phyloP scores from a whole-genome alignment of 805 yeast species.

The Jamesozyma piceae region DNA sequence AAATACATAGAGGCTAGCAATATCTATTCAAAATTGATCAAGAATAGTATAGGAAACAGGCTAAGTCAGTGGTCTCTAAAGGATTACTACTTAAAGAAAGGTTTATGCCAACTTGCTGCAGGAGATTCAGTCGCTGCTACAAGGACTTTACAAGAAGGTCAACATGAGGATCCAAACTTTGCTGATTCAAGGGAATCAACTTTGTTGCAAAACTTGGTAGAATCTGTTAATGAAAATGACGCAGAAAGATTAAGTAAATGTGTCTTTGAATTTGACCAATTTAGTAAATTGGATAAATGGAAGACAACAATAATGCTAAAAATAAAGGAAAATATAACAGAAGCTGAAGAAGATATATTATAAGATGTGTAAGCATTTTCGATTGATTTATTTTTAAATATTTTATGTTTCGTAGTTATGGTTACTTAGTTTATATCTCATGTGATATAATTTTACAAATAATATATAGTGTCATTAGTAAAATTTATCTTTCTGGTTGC shows the following conservation, averaged over 20 bases:
- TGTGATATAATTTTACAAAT: too few species aligned
- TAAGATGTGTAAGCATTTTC: too few species aligned
- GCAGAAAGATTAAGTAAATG: constrained; percentile 63
- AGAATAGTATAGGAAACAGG: constrained; percentile 61
- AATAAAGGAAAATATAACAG: constrained; percentile 64
- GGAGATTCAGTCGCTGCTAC: constrained; percentile 82
- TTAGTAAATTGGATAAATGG: constrained; percentile 81
- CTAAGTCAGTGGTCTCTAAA: constrained; percentile 85
- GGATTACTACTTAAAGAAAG: constrained; percentile 80
- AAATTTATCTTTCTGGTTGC: too few species aligned
- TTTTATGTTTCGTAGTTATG: too few species aligned
- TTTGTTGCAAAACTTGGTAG: constrained; percentile 55
- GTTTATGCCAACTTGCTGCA: constrained; percentile 73
- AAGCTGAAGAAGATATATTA: constrained; percentile 57
- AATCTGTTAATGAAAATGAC: constrained; percentile 73
- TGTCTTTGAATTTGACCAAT: constrained; percentile 79
- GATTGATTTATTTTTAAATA: too few species aligned
- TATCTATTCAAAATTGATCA: constrained; percentile 68
- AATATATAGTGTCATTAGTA: too few species aligned
- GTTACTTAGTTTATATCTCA: too few species aligned
- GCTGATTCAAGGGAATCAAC: constrained; percentile 64
- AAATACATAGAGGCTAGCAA: constrained; percentile 68
- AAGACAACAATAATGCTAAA: constrained; percentile 75
- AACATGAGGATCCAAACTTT: constrained; percentile 68
- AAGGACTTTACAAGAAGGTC: constrained; percentile 54